Base-by-base conservation (phyloP, 495 filamentous ascomycete species). In the Aspergillus haitiensis region DNA sequence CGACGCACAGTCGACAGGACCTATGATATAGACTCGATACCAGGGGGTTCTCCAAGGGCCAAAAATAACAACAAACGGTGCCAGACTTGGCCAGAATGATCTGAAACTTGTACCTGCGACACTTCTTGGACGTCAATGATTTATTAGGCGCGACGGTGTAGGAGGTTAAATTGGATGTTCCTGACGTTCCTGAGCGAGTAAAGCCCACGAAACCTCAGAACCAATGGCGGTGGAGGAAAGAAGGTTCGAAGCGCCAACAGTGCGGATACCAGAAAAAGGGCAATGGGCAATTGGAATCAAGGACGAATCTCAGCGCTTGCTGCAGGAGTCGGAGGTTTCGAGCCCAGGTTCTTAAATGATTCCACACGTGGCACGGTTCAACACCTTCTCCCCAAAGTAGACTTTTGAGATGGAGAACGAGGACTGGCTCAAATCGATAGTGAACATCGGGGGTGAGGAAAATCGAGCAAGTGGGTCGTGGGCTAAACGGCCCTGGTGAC, bases 71-170 rank as follows among this genome's bases (percentile, higher is more conserved):
- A 60, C 58, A 60, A 60, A 59, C 60, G 58, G 35, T 48, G 44
- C 40, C 59, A 56, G 56, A 47, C 40, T 55, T 59, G 56, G 56
- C 48, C 58, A 55, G 57, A 55, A 52, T 33, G 35, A 51, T 55
- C 58, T 58, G 58, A 63, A 48, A 63, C 59, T 40, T 61, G 59
- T 33, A 52, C 39, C 59, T 35, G 57, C 10, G 51, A 58, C 40
- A 46, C n/a, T 47, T 49, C 56, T 48, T 63, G 62, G 48, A 52
- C 36, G 63, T 57, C 62, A 56, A 48, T 56, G 67, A 57, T 65
- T 62, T 55, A 70, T 40, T 67, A 70, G 64, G 47, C 67, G 67
- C 67, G 61, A 57, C n/a, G 64, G 42, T 44, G 47, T 47, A 53
- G 49, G 32, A 55, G 50, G 52, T 51, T 49, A 62, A 59, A 62